Base-by-base conservation (phyloP, 208 protist genomes). In the Balamuthia mandrillaris region DNA sequence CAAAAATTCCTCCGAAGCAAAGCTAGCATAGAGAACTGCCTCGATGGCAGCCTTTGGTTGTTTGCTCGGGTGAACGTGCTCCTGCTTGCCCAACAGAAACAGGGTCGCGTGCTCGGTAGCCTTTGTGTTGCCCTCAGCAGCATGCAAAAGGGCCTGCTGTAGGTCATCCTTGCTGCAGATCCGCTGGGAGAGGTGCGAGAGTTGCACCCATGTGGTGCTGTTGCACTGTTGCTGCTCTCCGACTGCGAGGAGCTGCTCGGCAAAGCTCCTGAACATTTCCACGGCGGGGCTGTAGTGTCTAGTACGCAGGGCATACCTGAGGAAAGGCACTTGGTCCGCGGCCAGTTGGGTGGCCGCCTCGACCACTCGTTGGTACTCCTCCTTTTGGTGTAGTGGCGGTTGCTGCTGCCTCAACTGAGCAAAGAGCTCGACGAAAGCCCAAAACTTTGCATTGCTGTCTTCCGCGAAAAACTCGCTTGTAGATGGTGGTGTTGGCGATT, bases 261-360 rank as follows among this genome's bases (percentile, higher is more conserved):
- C 5, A 33, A 37, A 75, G 41, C 52, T 37, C 16, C 41, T 44
- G 65, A 75, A 75, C 65, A 75, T 75, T 44, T 52, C 65, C n/a
- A 75, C 65, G 41, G 45, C 52, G 65, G 65, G 65, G 41, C 65
- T 75, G 41, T 75, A 75, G 24, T 75, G 52, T 37, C 65, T 37
- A n/a, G 42, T 24, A 14, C 45, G 42, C 24, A 75, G 65, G 5
- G 65, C 65, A 31, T 52, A 75, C 41, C 35, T 37, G 3, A 75
- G 65, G 21, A 75, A 10, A n/a, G n/a, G n/a, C 10, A 37, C 18
- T 3, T 33, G 39, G 65, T 31, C 5, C 12, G 65, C 18, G 39
- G 3, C 2, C 24, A n/a, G n/a, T n/a, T n/a, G n/a, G n/a, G n/a
- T n/a, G n/a, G n/a, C n/a, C n/a, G n/a, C n/a, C n/a, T n/a, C n/a